Evolutionary conservation across 2,329 filamentous ascomycete genomes (phyloP).

Genomic region (Atkinsonella hypoxylon): DNA sequence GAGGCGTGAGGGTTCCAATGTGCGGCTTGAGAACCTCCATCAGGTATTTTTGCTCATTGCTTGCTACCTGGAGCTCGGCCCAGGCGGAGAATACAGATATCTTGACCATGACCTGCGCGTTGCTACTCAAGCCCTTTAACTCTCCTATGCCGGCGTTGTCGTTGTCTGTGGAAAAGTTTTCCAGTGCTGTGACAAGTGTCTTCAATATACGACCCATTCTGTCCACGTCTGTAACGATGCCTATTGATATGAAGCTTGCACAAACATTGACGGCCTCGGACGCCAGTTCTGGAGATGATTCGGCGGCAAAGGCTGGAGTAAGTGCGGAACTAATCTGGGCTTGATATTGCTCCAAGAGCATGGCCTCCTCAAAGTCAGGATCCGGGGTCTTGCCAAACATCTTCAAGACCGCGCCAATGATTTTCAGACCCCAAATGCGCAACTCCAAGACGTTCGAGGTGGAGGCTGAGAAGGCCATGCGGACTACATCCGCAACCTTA

Average conservation of each 20-base stretch:
- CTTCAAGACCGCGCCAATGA: constrained; percentile 85
- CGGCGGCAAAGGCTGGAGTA: constrained; percentile 88
- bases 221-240: constrained; percentile 93
- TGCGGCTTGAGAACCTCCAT: constrained; percentile 82
- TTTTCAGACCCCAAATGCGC: constrained; percentile 81
- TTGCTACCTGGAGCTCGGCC: constrained; percentile 94
- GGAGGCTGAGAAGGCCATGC: constrained; percentile 94
- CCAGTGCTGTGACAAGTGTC: constrained; percentile 76
- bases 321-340: constrained; percentile 95
- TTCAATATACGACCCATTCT: constrained; percentile 98
- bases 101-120: constrained; percentile 96
- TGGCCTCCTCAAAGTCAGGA: constrained; percentile 94
- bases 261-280: constrained; percentile 96
- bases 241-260: constrained; percentile 93
- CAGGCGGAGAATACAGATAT: constrained; percentile 95
- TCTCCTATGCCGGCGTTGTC: constrained; percentile 86
- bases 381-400: constrained; percentile 94
- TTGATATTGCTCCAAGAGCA: constrained; percentile 94
- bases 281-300: constrained; percentile 90
- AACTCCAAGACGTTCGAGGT: constrained; percentile 87
- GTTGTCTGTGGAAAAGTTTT: constrained; percentile 76
- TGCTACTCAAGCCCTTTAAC: constrained; percentile 81
- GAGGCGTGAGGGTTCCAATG: constrained; percentile 75
- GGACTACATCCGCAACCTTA: constrained; percentile 81
- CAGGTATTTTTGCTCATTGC: constrained; percentile 81